A percentile compares a stretch with the other conserved stretches of the same genome.
phyloP scores from a whole-genome alignment of 2,329 filamentous ascomycete genomes.

The Drechslerella coelobrocha region DNA sequence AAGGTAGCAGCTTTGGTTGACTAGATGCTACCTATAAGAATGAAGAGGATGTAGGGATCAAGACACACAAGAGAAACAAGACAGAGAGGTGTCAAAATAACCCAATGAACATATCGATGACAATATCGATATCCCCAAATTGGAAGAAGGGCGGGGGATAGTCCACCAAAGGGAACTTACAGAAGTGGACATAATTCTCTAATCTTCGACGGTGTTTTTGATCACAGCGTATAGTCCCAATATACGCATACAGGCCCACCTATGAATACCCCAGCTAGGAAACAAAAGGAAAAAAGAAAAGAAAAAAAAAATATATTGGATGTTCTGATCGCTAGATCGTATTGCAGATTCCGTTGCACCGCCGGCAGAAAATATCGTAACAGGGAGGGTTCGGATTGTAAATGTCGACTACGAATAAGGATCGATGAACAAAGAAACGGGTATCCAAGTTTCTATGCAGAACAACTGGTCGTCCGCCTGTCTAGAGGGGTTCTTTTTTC shows the following conservation, averaged over 20 bases:
- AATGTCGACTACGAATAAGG: neutral
- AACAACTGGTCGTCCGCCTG: neutral
- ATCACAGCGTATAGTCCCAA: neutral
- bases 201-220: neutral
- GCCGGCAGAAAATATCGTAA: neutral
- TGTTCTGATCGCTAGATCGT: neutral
- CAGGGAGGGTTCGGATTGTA: neutral
- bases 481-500: no score
- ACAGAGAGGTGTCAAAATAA: neutral
- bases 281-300: neutral
- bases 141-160: neutral
- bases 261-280: neutral
- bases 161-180: neutral
- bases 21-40: neutral
- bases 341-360: neutral
- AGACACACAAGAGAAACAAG: neutral
- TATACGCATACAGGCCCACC: no score
- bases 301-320: neutral
- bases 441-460: neutral
- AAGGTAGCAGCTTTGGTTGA: neutral
- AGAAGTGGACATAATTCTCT: conserved; percentile 6
- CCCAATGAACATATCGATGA: neutral
- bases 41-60: neutral
- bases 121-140: neutral
- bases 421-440: neutral